Evolutionary conservation across 164 flowering plant species (phyloP), one percentile per base, ranked within the genome.

Genomic region (Stephania cephalantha): DNA sequence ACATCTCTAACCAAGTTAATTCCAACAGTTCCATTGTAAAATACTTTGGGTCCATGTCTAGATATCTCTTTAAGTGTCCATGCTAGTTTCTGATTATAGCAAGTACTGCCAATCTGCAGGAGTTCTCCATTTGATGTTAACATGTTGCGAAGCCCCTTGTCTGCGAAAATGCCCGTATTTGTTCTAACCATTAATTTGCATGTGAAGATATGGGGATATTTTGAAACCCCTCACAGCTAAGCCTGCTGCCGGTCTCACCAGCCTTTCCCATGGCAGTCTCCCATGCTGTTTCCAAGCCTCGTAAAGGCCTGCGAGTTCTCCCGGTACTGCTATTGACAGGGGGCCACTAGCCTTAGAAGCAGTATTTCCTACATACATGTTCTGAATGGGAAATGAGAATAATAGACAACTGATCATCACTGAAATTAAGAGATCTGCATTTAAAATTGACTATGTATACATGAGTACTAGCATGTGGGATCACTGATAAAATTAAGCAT

Each of bases 321-420:
- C 90, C 0, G 91, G 93, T 71, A 88, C 89, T 18, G 83, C 95
- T 29, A 88, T 66, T 7, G 90, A 87, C 61, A 90, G 86, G 13
- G 83, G 75, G n/a, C 93, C 93, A 25, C 61, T 72, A 20, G 76
- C 74, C 76, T 87, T 88, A 12, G 61, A 31, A 46, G 78, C 29
- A 65, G 76, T 69, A 75, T 86, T 85, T 66, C 81, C 79, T 18
- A 46, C 77, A 76, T 86, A 88, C 91, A 90, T 90, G 72, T 90
- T 75, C 92, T 90, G 84, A 46, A 81, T 9, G 17, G 42, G 11
- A 65, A 63, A 5, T n/a, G 31, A 15, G 17, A 15, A 25, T 15
- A 22, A 7, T 30, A 46, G 44, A 46, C 42, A 25, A 45, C 12
- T 8, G 25, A 18, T 52, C 11, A 52, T 52, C 17, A 52, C 58